Base-by-base conservation (phyloP, 345 rosid genomes). In the Sisymbrium irio region DNA sequence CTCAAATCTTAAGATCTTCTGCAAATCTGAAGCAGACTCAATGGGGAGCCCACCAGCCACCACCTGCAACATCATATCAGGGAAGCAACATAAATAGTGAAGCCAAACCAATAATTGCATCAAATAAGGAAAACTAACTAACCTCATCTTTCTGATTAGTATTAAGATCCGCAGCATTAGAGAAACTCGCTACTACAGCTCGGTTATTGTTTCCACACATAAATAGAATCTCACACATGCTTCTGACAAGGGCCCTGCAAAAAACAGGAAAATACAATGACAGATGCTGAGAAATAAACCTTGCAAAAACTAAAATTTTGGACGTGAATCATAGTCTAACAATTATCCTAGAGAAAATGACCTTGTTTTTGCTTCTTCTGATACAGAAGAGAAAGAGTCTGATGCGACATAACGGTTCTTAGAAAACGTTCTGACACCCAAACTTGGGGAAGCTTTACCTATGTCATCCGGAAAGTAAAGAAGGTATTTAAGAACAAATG, bases 221-320 rank as follows among this genome's bases (percentile, higher is more conserved):
- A 67, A 95, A 90, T 71, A 95, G 84, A 78, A 95, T 92, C 87
- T 95, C 99, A 67, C 86, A 80, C 98, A 92, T 92, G 79, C 99
- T 92, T 69, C 82, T 86, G 51, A 92, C 91, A 62, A 95, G 83
- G 51, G 97, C 96, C 81, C 99, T 92, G 81, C 14, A 37, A 27
- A 77, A 1, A 25, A 30, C 30, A 36, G 19, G 33, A 37, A 66
- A 17, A 59, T 15, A 40, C 39, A 65, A 60, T 41, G 63, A 77
- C 32, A 46, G 37, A 46, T 65, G 68, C 50, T 47, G 55, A 57
- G 77, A 32, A 67, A n/a, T 19, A 59, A 44, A 10, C 19, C 40
- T 20, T 19, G 41, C 55, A 35, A 60, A 66, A 60, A 66, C 14
- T 17, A 11, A 62, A 33, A 22, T 46, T 65, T 59, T 12, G 18